Evolutionary conservation across 495 filamentous ascomycete species (phyloP).

Genomic region (Penicillium coffeae): DNA sequence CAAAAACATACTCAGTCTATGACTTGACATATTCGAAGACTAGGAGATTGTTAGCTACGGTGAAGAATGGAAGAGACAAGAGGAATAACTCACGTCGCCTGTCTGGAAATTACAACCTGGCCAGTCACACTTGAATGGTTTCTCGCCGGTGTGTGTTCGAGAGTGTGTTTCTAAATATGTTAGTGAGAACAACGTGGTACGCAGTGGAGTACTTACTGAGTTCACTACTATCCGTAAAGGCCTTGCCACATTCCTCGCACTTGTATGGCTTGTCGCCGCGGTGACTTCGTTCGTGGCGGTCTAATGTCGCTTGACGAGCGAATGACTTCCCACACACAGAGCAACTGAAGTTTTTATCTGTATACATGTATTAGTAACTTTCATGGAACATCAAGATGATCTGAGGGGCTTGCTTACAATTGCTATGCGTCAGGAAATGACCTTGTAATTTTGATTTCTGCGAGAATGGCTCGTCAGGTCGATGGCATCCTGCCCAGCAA

Average conservation of each 20-base stretch:
- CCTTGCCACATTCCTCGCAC: conserved; percentile 43
- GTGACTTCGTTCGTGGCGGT: conserved; percentile 51
- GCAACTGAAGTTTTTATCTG: conserved; percentile 46
- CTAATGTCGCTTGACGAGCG: conserved; percentile 44
- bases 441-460: conserved; percentile 51
- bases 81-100: conserved; percentile 37
- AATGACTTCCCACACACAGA: conserved; percentile 46
- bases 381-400: neutral
- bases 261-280: conserved; percentile 49
- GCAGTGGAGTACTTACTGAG: conserved; percentile 33
- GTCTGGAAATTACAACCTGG: conserved; percentile 48
- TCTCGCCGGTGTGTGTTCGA: conserved; percentile 49
- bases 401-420: conserved; percentile 27
- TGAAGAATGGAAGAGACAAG: neutral
- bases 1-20: conserved; percentile 36
- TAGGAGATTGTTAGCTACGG: conserved; percentile 3
- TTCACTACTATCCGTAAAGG: conserved; percentile 48
- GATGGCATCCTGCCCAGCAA: conserved; percentile 45
- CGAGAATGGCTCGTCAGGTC: conserved; percentile 45
- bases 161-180: conserved; percentile 45
- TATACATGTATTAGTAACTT: neutral
- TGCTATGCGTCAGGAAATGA: conserved; percentile 47
- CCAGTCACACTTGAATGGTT: conserved; percentile 48
- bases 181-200: conserved; percentile 1
- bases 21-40: conserved; percentile 51